Evolutionary conservation across 768 basidiomycete genomes (phyloP).

Genomic region (Pulveroboletus sp.): DNA sequence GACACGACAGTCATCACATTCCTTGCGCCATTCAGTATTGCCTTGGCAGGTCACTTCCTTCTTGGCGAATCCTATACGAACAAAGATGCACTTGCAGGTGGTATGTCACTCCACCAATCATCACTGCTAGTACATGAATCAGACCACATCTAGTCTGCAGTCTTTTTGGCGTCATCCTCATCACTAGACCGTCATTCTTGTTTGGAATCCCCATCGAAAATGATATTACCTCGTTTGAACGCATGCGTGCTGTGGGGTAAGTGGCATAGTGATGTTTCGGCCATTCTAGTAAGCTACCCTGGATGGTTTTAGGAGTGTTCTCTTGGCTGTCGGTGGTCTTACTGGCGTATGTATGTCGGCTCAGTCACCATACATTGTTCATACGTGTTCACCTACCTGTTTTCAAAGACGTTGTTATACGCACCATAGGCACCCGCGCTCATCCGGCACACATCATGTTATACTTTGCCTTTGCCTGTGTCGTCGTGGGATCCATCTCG

Average conservation of each 20-base stretch:
- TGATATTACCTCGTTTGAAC: conserved; percentile 24
- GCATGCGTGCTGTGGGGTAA: conserved; percentile 44
- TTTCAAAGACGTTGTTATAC: conserved; percentile 45
- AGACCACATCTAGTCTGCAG: conserved; percentile 46
- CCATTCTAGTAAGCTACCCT: not conserved
- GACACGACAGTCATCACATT: conserved; percentile 77
- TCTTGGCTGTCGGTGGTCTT: conserved; percentile 58
- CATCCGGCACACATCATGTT: conserved; percentile 70
- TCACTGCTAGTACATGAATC: not conserved
- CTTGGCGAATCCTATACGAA: conserved; percentile 57
- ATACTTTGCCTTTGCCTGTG: conserved; percentile 62
- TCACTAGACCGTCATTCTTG: conserved; percentile 73
- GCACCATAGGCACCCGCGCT: conserved; percentile 74
- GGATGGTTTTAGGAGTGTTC: conserved; percentile 44
- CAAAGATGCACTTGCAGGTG: conserved; percentile 54
- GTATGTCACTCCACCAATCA: conserved; percentile 25
- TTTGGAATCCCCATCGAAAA: conserved; percentile 47
- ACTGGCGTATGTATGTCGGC: too few species aligned
- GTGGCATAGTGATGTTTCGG: not conserved
- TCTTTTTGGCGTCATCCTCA: conserved; percentile 74
- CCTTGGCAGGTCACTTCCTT: conserved; percentile 58
- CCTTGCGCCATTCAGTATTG: conserved; percentile 64
- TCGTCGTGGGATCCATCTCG: conserved; percentile 23
- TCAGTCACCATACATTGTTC: not conserved
- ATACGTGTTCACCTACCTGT: not conserved